Evolutionary conservation across 2,329 filamentous ascomycete genomes (phyloP), one percentile per base, ranked within the genome.

Genomic region (Lasiodiplodia theobromae): DNA sequence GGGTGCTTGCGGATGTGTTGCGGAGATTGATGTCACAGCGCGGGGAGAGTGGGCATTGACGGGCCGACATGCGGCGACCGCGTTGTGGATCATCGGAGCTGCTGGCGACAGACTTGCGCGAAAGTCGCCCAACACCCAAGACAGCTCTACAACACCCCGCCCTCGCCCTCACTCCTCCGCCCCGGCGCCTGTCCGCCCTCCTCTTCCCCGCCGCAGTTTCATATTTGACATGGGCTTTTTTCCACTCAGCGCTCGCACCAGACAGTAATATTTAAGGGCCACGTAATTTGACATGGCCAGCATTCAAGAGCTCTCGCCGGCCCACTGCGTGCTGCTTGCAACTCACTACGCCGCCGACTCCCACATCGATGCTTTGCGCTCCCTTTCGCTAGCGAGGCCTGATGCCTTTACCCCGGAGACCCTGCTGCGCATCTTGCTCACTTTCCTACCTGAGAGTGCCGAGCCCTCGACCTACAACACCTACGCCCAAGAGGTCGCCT

Each of bases 281-380:
- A 64, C 60, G 60, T 64, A 37, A 40, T 38, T 40, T 25, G 44
- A 28, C 52, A 68, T 68, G 67, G 67, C 38, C 58, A 44, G 16
- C 37, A 44, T 58, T 34, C 5, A 11, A 51, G 18, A 57, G 49
- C 67, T 92, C 68, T 89, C 90, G 12, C 83, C 88, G 62, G 85
- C 90, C 68, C 92, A 93, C 77, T 87, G 90, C 72, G 82, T 93
- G 69, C 86, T 96, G 69, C 86, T 95, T 62, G 91, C 92, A 54
- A 89, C 89, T 25, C 88, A 93, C 74, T 86, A 90, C 73, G 88
- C 92, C 66, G 86, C 87, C 70, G 86, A 87, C 73, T 85, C 88
- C 75, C 87, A 94, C 76, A 83, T 94, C 73, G 78, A 85, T 72
- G 85, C 86, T 71, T 81, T 96, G 69, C 84, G 86, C 68, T 83